Conservation (phyloP, 2,329 filamentous ascomycete genomes). For the Aspergillus pseudoglaucus region DNA sequence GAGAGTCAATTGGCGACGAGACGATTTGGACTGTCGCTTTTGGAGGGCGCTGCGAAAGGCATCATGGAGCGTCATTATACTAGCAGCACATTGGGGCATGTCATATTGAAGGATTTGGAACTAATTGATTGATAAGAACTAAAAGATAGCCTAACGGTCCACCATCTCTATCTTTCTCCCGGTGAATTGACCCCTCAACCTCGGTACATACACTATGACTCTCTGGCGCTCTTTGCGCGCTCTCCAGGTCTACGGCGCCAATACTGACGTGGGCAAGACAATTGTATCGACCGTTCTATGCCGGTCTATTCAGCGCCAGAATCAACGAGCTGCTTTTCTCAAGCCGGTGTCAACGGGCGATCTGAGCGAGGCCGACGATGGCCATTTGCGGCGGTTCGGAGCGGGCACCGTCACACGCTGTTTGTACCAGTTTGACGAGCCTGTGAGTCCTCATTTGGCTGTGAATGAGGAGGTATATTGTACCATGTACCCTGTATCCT, state of each 20-base stretch:
- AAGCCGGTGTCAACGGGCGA: slow-evolving; percentile 79
- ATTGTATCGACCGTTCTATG: slow-evolving; percentile 68
- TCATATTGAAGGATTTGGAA: slow-evolving; percentile 2
- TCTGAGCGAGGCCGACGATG: slow-evolving; percentile 59
- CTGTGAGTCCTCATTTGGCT: slow-evolving; percentile 72
- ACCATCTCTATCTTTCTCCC: no score
- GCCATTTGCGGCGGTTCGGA: slow-evolving; percentile 58
- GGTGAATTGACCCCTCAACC: not conserved
- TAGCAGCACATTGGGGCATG: no score
- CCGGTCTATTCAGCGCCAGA: slow-evolving; percentile 49
- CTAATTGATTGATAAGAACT: no score
- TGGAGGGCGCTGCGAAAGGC: slow-evolving; percentile 28
- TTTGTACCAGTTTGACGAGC: slow-evolving; percentile 65
- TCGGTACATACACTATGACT: not conserved
- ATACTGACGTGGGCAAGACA: slow-evolving; percentile 81
- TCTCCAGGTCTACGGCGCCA: slow-evolving; percentile 75
- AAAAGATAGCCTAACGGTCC: not conserved
- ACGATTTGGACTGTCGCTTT: slow-evolving; percentile 38
- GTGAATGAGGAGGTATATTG: slow-evolving; percentile 48
- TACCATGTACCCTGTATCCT: no score
- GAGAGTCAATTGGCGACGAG: slow-evolving; percentile 44
- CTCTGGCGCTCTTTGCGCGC: slow-evolving; percentile 63
- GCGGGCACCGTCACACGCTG: slow-evolving; percentile 52
- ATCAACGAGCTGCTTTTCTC: slow-evolving; percentile 56
- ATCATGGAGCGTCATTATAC: slow-evolving; percentile 14